These are phyloP conservation scores for Tulasnella sp. DNA, from an alignment of 768 basidiomycete species.

Conservation along the genomic window DNA sequence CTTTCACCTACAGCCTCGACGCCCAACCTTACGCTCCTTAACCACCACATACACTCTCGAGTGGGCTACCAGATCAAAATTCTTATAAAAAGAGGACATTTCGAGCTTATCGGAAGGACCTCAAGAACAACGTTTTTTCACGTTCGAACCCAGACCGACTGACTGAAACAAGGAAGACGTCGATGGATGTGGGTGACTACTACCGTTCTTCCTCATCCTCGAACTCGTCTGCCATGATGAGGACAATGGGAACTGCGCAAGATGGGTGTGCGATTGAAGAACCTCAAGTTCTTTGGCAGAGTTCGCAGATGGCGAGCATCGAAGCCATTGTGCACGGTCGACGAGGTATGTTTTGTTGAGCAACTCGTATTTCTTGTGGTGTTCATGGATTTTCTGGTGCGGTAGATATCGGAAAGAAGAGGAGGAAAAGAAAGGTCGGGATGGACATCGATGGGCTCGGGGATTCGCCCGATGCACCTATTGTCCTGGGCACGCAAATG, in stretches of 20 bases:
- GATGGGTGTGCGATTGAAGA: no score
- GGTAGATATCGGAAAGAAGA: neutral
- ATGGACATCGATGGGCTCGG: neutral
- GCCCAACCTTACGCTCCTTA: no score
- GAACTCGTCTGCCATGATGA: neutral
- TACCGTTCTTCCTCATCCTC: neutral
- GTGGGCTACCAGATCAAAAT: no score
- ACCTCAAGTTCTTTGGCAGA: slow-evolving; percentile 4
- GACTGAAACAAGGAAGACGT: neutral
- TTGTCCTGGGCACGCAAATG: slow-evolving; percentile 4
- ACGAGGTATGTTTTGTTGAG: neutral
- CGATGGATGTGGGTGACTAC: neutral
- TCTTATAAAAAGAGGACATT: no score
- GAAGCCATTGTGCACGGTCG: neutral
- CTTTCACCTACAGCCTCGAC: no score
- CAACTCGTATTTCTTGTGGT: neutral
- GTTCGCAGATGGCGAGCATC: slow-evolving; percentile 10
- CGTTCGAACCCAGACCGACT: neutral
- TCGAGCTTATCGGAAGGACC: no score
- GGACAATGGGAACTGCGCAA: neutral
- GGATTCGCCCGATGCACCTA: neutral
- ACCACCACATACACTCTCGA: no score
- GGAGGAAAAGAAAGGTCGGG: neutral
- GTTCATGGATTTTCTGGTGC: neutral
- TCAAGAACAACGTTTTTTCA: no score